A percentile compares a stretch with the other conserved stretches of the same genome.
Evolutionary conservation across 805 yeast genomes (phyloP).

Genomic region (Suhomyces sp.): DNA sequence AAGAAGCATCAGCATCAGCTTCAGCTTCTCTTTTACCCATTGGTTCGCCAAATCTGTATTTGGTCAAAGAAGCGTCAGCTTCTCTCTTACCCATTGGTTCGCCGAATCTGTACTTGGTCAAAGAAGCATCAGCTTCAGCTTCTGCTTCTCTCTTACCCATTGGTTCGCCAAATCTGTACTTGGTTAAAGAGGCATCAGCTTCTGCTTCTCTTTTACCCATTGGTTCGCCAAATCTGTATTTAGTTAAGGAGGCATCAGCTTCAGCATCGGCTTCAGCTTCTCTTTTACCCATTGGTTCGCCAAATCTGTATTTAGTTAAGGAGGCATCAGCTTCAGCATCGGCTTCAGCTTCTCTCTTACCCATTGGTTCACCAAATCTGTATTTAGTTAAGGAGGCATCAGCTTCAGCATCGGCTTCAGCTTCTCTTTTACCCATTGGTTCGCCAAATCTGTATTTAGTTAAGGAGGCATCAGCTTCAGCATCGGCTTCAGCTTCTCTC

Average conservation of each 20-base stretch:
- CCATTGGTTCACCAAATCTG: conserved; percentile 10
- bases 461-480: conserved; percentile 8
- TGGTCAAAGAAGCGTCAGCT: conserved; percentile 12
- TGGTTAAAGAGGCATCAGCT: conserved; percentile 8
- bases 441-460: conserved; percentile 6
- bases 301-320: conserved; percentile 2
- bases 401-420: conserved; percentile 10
- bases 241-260: conserved; percentile 8
- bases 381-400: conserved; percentile 5
- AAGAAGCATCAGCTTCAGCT: conserved; percentile 8
- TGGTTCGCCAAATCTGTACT: conserved; percentile 10
- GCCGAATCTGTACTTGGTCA: conserved; percentile 3
- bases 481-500: conserved; percentile 11
- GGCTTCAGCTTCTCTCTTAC: conserved; percentile 15
- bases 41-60: conserved; percentile 7
- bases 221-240: conserved; percentile 9
- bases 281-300: conserved; percentile 11
- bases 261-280: conserved; percentile 12
- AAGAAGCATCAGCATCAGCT: conserved; percentile 9
- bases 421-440: conserved; percentile 15
- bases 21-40: conserved; percentile 14
- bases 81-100: conserved; percentile 14
- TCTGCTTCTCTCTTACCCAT: conserved; percentile 14
- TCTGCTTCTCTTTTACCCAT: conserved; percentile 14
- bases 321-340: conserved; percentile 7